These are phyloP conservation scores for Tagetes erecta DNA, from an alignment of 129 eudicot species.

Conservation along the genomic window DNA sequence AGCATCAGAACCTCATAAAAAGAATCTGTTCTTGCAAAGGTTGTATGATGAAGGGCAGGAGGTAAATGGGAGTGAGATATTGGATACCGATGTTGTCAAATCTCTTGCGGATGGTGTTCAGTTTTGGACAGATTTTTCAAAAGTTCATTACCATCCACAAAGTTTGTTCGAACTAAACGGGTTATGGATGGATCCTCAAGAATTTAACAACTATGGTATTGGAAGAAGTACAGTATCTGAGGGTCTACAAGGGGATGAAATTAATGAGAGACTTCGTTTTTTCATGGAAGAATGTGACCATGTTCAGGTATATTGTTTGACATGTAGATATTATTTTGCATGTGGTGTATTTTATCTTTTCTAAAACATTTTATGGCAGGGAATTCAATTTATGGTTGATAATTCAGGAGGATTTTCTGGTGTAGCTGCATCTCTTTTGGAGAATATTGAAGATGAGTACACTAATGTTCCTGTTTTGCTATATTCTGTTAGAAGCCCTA, in stretches of 20 bases:
- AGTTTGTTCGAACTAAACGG: slow-evolving; percentile 85
- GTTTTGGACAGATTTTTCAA: slow-evolving; percentile 91
- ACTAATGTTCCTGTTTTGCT: slow-evolving; percentile 77
- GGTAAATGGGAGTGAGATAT: slow-evolving; percentile 40
- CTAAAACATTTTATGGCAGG: slow-evolving; percentile 40
- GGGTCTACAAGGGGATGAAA: slow-evolving; percentile 73
- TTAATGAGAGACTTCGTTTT: slow-evolving; percentile 77
- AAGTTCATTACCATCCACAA: slow-evolving; percentile 93
- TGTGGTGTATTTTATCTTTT: slow-evolving; percentile 1
- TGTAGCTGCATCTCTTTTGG: slow-evolving; percentile 73
- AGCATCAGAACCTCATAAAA: slow-evolving; percentile 61
- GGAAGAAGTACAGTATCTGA: slow-evolving; percentile 74
- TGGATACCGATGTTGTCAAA: slow-evolving; percentile 69
- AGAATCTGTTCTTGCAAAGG: slow-evolving; percentile 80
- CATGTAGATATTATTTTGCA: slow-evolving; percentile 4
- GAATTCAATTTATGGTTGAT: slow-evolving; percentile 81
- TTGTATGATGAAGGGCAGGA: slow-evolving; percentile 62
- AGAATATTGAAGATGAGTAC: slow-evolving; percentile 79
- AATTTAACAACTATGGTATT: slow-evolving; percentile 63
- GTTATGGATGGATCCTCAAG: slow-evolving; percentile 54
- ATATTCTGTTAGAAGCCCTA: slow-evolving; percentile 65
- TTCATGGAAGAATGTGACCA: slow-evolving; percentile 92
- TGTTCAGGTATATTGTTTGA: slow-evolving; percentile 57
- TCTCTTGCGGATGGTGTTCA: slow-evolving; percentile 69
- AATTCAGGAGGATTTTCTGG: slow-evolving; percentile 92